Base-by-base conservation (phyloP, 139 green algal species). In the Chlorella sp. region DNA sequence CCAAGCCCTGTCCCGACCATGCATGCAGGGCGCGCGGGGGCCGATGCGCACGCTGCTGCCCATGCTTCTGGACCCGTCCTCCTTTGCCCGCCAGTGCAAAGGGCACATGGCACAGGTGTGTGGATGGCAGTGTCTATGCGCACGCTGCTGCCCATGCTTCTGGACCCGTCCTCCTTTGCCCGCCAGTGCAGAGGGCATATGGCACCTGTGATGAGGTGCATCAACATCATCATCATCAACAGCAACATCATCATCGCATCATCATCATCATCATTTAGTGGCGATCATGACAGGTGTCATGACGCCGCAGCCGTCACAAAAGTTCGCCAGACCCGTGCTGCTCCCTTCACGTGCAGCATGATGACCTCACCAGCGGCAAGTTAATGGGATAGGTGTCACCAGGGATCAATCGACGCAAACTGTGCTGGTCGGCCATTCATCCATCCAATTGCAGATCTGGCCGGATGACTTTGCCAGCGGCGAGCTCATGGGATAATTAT, bases 361-460 rank as follows among this genome's bases (percentile, higher is more conserved):
- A n/a, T 29, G 17, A 31, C 55, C 55, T 63, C 55, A n/a, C 4
- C 55, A 6, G 4, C 55, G 17, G 4, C 55, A 35, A n/a, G 27
- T 35, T 29, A 66, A 14, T 63, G 55, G 14, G 14, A 22, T 63
- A 6, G 55, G 20, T 31, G n/a, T n/a, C n/a, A n/a, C n/a, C 20
- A 63, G 14, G 20, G 22, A 35, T 35, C 2, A 55, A 55, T 17
- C 42, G 42, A 55, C 17, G n/a, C n/a, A 55, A 55, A 55, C 10
- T 55, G 42, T 64, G 55, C 24, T 31, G 24, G 55, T 10, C 27
- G 20, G 20, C 24, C 6, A 31, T 10, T 20, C 55, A 64, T 64
- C 24, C 14, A 31, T 64, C 4, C 20, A 20, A 29, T 31, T 50
- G 1, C 68, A 77, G 78, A 36, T 80, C 55, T 83, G 78, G 78